Evolutionary conservation across 1,284 basidiomycete species (phyloP).

Genomic region (Apiotrichum brassicae): DNA sequence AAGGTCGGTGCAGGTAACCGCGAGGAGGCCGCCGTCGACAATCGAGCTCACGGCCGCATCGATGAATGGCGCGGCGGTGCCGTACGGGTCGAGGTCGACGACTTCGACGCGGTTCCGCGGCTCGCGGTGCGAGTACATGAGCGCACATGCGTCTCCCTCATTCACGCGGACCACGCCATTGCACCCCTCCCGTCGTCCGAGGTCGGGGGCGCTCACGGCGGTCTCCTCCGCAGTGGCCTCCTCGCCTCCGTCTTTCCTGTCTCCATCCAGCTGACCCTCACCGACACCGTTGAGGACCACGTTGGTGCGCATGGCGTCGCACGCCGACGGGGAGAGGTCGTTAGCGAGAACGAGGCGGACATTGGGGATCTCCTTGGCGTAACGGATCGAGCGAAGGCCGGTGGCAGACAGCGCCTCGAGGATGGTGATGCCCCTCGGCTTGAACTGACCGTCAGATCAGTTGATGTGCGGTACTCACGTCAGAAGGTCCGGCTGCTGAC

Average conservation of each 20-base stretch:
- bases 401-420: constrained; percentile 96
- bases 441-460: too few relatives aligned
- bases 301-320: constrained; percentile 81
- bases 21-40: constrained; percentile 83
- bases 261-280: too few relatives aligned
- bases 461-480: constrained; percentile 3
- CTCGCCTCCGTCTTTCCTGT: constrained; percentile 4
- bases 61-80: constrained; percentile 92
- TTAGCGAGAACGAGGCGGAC: constrained; percentile 91
- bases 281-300: constrained; percentile 80
- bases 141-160: constrained; percentile 84
- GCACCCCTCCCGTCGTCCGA: constrained; percentile 39
- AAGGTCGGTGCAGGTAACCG: constrained; percentile 94
- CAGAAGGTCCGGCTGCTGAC: constrained; percentile 23
- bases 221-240: constrained; percentile 4
- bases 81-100: constrained; percentile 95
- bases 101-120: constrained; percentile 74
- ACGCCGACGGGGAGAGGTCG: constrained; percentile 77
- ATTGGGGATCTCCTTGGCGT: constrained; percentile 93
- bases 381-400: constrained; percentile 89
- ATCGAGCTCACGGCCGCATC: constrained; percentile 93
- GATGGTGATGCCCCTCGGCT: constrained; percentile 65
- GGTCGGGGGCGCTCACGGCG: constrained; percentile 16
- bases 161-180: constrained; percentile 68
- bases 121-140: constrained; percentile 85